Percentiles rank a stretch among this genome's conserved stretches.
These are phyloP conservation scores for Lactarius sp. DNA, from an alignment of 768 basidiomycete species.

Conservation along the genomic window DNA sequence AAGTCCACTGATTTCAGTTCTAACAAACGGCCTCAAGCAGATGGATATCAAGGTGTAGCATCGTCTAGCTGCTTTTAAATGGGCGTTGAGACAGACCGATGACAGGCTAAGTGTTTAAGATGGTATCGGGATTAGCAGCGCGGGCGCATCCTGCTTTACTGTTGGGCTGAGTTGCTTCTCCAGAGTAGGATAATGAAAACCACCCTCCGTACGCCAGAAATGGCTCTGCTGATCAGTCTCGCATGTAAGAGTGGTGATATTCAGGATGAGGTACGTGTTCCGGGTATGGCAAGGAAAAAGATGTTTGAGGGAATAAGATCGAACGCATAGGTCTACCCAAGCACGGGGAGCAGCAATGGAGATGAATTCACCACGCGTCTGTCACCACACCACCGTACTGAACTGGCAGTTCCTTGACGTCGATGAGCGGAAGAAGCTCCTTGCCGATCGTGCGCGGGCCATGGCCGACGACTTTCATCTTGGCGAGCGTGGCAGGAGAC, in stretches of 20 bases:
- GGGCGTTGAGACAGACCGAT: too few relatives aligned
- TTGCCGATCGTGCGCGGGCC: conserved; percentile 54
- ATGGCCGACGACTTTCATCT: conserved; percentile 74
- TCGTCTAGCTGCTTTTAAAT: too few relatives aligned
- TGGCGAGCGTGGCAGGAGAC: conserved; percentile 67
- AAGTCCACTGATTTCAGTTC: too few relatives aligned
- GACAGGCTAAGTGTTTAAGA: too few relatives aligned
- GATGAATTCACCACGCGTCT: conserved; percentile 38
- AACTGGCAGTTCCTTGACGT: conserved; percentile 54
- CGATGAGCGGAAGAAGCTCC: conserved; percentile 55
- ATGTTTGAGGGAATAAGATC: neutral
- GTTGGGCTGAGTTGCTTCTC: too few relatives aligned
- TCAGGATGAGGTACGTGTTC: neutral
- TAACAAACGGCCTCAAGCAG: too few relatives aligned
- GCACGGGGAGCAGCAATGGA: neutral
- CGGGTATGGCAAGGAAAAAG: neutral
- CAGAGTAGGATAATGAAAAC: too few relatives aligned
- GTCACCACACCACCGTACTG: conserved; percentile 66
- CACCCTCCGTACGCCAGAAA: too few relatives aligned
- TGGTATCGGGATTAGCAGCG: too few relatives aligned
- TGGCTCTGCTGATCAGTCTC: neutral
- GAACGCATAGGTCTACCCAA: neutral
- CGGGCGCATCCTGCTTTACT: too few relatives aligned
- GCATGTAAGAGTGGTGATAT: neutral
- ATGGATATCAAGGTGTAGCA: too few relatives aligned